Conservation (phyloP, 2,329 filamentous ascomycete species). For the Gyromitra esculenta region DNA sequence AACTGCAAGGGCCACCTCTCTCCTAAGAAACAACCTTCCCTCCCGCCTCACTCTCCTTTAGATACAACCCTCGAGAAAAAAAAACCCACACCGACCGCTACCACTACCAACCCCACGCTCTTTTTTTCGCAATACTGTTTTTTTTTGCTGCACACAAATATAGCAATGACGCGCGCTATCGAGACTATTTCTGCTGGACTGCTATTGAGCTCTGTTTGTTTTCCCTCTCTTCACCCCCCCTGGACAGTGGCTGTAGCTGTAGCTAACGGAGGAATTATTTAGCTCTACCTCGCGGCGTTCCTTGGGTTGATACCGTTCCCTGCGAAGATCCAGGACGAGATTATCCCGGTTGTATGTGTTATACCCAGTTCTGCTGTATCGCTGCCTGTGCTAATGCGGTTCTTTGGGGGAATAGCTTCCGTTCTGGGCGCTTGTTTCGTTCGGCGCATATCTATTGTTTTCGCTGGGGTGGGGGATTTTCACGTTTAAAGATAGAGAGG, state of each 20-base stretch:
- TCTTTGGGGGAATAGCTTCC: constrained; percentile 72
- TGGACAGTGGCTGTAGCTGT: constrained; percentile 19
- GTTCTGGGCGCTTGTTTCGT: constrained; percentile 89
- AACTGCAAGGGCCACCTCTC: constrained; percentile 47
- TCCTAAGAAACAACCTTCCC: constrained; percentile 5
- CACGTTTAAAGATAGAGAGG: constrained; percentile 95
- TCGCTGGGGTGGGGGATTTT: constrained; percentile 91
- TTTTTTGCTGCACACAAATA: constrained; percentile 3
- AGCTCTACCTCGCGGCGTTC: constrained; percentile 91
- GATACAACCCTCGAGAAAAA: background rate
- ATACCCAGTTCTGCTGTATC: background rate
- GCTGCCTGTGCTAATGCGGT: background rate
- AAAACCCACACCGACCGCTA: background rate
- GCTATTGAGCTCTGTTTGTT: constrained; percentile 83
- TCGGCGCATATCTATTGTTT: constrained; percentile 90
- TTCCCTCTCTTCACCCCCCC: constrained; percentile 26
- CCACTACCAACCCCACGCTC: constrained; percentile 24
- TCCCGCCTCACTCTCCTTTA: constrained; percentile 30
- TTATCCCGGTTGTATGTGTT: constrained; percentile 84
- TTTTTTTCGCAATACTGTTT: constrained; percentile 23
- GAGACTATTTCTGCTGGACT: constrained; percentile 90
- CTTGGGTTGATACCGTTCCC: constrained; percentile 85
- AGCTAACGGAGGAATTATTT: background rate
- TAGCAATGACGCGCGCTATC: constrained; percentile 88
- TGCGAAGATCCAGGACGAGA: constrained; percentile 77